Evolutionary conservation across 148 eudicot species (phyloP).

Genomic region (Drosera capensis): DNA sequence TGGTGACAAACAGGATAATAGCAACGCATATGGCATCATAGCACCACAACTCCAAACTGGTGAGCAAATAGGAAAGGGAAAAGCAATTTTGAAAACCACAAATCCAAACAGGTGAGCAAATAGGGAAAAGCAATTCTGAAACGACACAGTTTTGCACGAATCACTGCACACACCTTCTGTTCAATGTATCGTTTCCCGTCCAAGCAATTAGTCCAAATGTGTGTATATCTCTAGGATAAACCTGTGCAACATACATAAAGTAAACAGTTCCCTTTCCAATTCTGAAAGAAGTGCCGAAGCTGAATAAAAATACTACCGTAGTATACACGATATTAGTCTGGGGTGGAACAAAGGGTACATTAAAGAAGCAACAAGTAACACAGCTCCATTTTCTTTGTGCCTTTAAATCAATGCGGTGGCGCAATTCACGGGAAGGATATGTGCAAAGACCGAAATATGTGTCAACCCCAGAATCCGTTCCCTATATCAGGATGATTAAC

Average conservation of each 20-base stretch:
- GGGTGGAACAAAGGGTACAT: too few relatives aligned
- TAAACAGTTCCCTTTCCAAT: too few relatives aligned
- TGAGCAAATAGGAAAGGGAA: background rate
- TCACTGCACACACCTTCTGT: constrained; percentile 45
- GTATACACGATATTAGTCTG: too few relatives aligned
- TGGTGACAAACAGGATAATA: background rate
- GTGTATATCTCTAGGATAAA: constrained; percentile 72
- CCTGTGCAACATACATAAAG: constrained; percentile 24
- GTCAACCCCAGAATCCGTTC: constrained; percentile 80
- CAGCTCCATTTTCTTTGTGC: constrained; percentile 18
- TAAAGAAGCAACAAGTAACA: background rate
- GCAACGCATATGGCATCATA: background rate
- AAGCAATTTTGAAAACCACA: background rate
- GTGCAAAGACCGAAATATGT: constrained; percentile 94
- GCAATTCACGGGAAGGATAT: constrained; percentile 78
- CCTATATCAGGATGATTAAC: constrained; percentile 27
- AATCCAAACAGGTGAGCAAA: background rate
- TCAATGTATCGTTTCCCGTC: constrained; percentile 95
- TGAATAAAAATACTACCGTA: too few relatives aligned
- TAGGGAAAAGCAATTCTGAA: background rate
- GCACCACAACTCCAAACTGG: background rate
- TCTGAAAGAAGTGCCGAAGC: background rate
- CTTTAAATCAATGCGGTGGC: constrained; percentile 94
- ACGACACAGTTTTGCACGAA: background rate
- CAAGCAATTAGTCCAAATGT: constrained; percentile 84